phyloP scores from a whole-genome alignment of 192 early-diverging fungal species.

The Coemansia interrupta region DNA sequence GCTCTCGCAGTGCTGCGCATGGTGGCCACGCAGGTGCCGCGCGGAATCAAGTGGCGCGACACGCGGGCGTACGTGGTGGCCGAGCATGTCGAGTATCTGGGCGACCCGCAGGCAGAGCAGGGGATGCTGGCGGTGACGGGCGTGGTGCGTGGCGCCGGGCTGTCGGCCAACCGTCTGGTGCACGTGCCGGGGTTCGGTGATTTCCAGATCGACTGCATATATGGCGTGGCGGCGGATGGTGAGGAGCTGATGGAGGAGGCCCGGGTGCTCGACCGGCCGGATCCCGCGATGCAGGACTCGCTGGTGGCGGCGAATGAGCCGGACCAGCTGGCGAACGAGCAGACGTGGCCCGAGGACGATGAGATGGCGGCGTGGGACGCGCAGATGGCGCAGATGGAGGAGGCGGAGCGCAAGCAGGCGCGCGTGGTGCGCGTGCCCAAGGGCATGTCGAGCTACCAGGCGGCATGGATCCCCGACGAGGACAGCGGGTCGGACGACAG shows the following conservation, averaged over 20 bases:
- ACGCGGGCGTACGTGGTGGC: slow-evolving; percentile 82
- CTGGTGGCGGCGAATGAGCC: slow-evolving; percentile 84
- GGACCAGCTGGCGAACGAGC: slow-evolving; percentile 86
- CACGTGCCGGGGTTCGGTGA: slow-evolving; percentile 93
- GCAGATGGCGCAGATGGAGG: slow-evolving; percentile 47
- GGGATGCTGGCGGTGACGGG: slow-evolving; percentile 81
- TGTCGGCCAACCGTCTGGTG: slow-evolving; percentile 88
- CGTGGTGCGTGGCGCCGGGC: slow-evolving; percentile 75
- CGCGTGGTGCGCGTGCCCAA: slow-evolving; percentile 78
- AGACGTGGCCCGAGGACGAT: slow-evolving; percentile 98
- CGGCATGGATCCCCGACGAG: slow-evolving; percentile 92
- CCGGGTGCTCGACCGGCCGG: slow-evolving; percentile 64
- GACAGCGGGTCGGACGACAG: slow-evolving; percentile 61
- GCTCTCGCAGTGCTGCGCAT: slow-evolving; percentile 66
- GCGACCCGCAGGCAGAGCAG: slow-evolving; percentile 39
- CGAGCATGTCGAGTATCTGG: slow-evolving; percentile 70
- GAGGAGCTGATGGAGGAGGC: slow-evolving; percentile 32
- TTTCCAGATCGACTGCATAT: slow-evolving; percentile 79
- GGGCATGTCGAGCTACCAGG: slow-evolving; percentile 96
- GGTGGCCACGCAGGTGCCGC: slow-evolving; percentile 75
- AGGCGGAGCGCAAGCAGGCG: slow-evolving; percentile 21
- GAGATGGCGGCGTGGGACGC: slow-evolving; percentile 79
- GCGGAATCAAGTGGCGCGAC: slow-evolving; percentile 81
- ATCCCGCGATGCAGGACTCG: slow-evolving; percentile 69
- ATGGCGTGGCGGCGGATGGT: slow-evolving; percentile 23